These are phyloP conservation scores for Porcisia hertigi DNA, from an alignment of 208 protist genomes.

Conservation along the genomic window DNA sequence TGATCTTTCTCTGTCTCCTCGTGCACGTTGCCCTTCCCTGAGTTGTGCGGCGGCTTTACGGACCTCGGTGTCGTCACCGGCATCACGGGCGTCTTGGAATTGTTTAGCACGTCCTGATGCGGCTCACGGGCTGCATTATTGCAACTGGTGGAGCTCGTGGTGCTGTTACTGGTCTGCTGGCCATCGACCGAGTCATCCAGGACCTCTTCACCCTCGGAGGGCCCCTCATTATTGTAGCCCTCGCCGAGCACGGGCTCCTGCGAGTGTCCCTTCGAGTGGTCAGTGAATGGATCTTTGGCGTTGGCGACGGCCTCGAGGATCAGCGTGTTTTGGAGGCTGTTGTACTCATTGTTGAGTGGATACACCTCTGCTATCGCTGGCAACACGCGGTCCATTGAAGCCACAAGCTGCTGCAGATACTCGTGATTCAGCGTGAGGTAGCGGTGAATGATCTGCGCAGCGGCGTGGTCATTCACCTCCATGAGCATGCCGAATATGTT, in stretches of 20 bases:
- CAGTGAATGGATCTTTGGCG: slow-evolving; percentile 35
- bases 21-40: background rate
- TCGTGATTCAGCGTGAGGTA: slow-evolving; percentile 62
- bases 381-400: slow-evolving; percentile 46
- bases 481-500: slow-evolving; percentile 53
- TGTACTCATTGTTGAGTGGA: slow-evolving; percentile 66
- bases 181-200: background rate
- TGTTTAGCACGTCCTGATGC: slow-evolving; percentile 17
- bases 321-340: slow-evolving; percentile 51
- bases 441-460: slow-evolving; percentile 64
- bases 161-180: slow-evolving; percentile 15
- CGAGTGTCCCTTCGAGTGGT: slow-evolving; percentile 34
- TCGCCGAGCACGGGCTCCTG: background rate
- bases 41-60: slow-evolving; percentile 20
- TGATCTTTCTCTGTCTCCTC: slow-evolving; percentile 30
- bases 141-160: slow-evolving; percentile 8
- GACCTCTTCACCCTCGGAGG: slow-evolving; percentile 13
- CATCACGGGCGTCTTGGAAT: slow-evolving; percentile 17
- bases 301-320: slow-evolving; percentile 51
- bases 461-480: slow-evolving; percentile 73
- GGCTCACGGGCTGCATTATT: slow-evolving; percentile 4
- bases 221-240: background rate
- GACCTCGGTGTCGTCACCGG: slow-evolving; percentile 8
- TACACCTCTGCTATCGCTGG: slow-evolving; percentile 60
- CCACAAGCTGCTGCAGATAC: slow-evolving; percentile 56